Conservation (phyloP, 2,329 filamentous ascomycete species). For the Shiraia sp. region DNA sequence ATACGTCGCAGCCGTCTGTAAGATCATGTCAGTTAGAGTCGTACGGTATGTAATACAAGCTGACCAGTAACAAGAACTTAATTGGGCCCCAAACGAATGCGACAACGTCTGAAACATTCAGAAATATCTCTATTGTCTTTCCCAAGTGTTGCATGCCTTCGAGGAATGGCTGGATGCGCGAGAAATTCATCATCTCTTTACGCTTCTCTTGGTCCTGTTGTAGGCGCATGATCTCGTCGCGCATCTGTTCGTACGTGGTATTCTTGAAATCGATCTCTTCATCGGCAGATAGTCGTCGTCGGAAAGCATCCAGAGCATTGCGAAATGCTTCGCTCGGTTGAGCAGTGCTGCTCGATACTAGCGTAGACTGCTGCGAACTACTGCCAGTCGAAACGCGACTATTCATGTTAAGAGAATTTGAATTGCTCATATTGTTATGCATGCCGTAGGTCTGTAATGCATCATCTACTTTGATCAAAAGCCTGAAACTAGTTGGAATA, state of each 20-base stretch:
- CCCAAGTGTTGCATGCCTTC: slow-evolving; percentile 46
- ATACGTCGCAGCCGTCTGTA: slow-evolving; percentile 35
- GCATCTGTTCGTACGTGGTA: slow-evolving; percentile 19
- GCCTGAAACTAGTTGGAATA: no score
- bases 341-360: slow-evolving; percentile 2
- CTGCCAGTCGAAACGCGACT: slow-evolving; percentile 15
- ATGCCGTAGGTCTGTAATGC: no score
- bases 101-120: slow-evolving; percentile 36
- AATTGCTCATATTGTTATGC: background rate
- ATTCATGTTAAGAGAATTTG: slow-evolving; percentile 4
- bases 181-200: slow-evolving; percentile 6
- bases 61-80: slow-evolving; percentile 42
- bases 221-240: slow-evolving; percentile 13
- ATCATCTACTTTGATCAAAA: no score
- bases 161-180: slow-evolving; percentile 16
- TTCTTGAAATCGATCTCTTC: slow-evolving; percentile 17
- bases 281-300: slow-evolving; percentile 12
- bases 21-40: slow-evolving; percentile 1
- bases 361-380: slow-evolving; percentile 17
- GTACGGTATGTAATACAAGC: background rate
- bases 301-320: slow-evolving; percentile 17
- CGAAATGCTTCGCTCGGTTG: slow-evolving; percentile 11
- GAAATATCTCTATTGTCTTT: slow-evolving; percentile 42
- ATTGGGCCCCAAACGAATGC: slow-evolving; percentile 45
- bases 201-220: slow-evolving; percentile 5